Evolutionary conservation across 176 grass and related monocot species (phyloP).

Genomic region (Alloteropsis semialata): DNA sequence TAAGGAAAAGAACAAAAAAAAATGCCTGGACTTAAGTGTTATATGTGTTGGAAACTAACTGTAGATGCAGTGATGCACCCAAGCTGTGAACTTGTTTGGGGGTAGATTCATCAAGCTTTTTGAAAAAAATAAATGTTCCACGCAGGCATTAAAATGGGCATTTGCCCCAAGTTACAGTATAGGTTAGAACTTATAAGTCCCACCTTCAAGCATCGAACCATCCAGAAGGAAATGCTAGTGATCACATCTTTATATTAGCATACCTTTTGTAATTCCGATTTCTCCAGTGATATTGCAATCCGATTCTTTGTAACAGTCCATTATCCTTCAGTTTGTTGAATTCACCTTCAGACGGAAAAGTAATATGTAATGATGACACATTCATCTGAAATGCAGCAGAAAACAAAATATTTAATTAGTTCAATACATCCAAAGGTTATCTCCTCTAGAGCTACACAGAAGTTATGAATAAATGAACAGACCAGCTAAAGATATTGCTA

Average conservation of each 20-base stretch:
- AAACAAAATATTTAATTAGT: conserved; percentile 11
- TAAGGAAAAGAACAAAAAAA: not conserved
- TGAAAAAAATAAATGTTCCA: not conserved
- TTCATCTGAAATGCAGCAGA: conserved; percentile 61
- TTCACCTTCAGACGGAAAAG: conserved; percentile 94
- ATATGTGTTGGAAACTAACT: not conserved
- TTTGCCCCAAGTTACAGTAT: conserved; percentile 1
- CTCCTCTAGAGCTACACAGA: not conserved
- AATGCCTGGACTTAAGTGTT: not conserved
- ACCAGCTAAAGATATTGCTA: not conserved
- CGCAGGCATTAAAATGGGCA: not conserved
- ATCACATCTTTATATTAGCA: conserved; percentile 14
- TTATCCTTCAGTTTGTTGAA: conserved; percentile 74
- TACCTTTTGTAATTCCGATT: conserved; percentile 92
- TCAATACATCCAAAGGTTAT: not conserved
- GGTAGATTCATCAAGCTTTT: not conserved
- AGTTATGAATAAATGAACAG: not conserved
- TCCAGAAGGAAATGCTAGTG: conserved; percentile 4
- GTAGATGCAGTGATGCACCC: not conserved
- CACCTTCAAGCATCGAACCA: conserved; percentile 15
- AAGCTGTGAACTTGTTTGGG: conserved; percentile 12
- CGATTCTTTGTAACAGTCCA: conserved; percentile 74
- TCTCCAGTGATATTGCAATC: conserved; percentile 96
- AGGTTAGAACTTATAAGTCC: not conserved
- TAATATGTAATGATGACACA: conserved; percentile 86